These are phyloP conservation scores for Schrenkiella parvula DNA, from an alignment of 345 rosid species.

Conservation along the genomic window DNA sequence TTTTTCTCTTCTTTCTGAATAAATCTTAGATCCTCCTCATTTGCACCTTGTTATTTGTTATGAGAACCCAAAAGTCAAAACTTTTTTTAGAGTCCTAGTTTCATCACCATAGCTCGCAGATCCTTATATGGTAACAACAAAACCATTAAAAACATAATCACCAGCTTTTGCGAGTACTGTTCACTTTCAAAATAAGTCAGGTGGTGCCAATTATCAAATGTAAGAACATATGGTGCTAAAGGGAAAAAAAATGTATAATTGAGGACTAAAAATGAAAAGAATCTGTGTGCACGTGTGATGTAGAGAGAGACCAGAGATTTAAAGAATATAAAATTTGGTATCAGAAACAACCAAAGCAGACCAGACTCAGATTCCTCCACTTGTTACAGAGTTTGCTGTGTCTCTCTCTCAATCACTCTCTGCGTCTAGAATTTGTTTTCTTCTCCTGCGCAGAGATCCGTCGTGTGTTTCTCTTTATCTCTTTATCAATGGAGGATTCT, in stretches of 20 bases:
- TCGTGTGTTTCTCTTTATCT: neutral
- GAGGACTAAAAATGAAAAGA: neutral
- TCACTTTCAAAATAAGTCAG: neutral
- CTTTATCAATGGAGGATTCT: constrained; percentile 67
- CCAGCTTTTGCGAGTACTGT: neutral
- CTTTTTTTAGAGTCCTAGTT: neutral
- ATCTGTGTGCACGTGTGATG: constrained; percentile 11
- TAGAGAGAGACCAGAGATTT: neutral
- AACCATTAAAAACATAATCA: neutral
- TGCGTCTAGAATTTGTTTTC: neutral
- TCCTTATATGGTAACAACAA: neutral
- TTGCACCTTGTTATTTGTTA: neutral
- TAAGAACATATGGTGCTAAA: neutral
- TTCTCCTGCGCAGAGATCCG: constrained; percentile 5
- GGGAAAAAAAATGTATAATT: neutral
- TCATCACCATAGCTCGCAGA: neutral
- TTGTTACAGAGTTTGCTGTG: constrained; percentile 23
- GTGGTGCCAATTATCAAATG: neutral
- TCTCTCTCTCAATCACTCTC: neutral
- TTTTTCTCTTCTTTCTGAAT: neutral
- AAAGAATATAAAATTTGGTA: neutral
- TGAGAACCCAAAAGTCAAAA: neutral
- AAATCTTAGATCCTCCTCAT: constrained; percentile 2
- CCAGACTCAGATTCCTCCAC: constrained; percentile 27
- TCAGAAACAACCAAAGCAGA: neutral